Evolutionary conservation across 805 yeast genomes (phyloP), one percentile per base, ranked within the genome.

Genomic region (Teunomyces lycoperdinae): DNA sequence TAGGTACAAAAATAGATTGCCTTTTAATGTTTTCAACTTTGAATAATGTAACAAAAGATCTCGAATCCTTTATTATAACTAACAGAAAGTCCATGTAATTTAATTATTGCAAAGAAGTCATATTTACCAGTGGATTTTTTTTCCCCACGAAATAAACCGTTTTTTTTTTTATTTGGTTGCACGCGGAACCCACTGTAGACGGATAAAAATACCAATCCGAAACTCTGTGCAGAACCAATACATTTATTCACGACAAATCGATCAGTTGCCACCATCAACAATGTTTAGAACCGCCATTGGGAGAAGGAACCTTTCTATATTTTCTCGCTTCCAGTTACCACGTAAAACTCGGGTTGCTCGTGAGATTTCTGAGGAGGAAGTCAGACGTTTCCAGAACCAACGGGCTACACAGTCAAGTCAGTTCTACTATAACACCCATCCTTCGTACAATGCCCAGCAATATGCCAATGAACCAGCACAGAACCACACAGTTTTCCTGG

Each of bases 351-450:
- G 74, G 43, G 48, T 57, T 5, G 61, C 67, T 2, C 58, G 53
- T 40, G 77, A 71, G 49, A 63, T 71, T 33, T 54, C 67, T 4
- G 66, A 64, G 13, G 75, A 69, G 20, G 76, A 71, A 49, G 65
- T 70, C 6, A 50, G 48, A 29, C 49, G 49, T 39, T 63, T 55
- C 39, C 50, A 53, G 44, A 33, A 38, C 30, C 49, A 47, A 28
- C 44, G 36, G 26, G 40, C 26, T 4, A 44, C 55, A 45, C 56
- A 47, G 13, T 33, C 47, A 30, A 45, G 38, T 35, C 41, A 49
- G 43, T 59, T 61, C 48, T 63, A 64, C 50, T 66, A 64, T 54
- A 61, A 58, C 10, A 56, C 59, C 11, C 44, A 61, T 11, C 72
- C 73, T 4, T 62, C 70, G 1, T 24, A 56, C 10, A 50, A 67